These are phyloP conservation scores for Achaetomiella virescens DNA, from an alignment of 495 filamentous ascomycete species.

Conservation along the genomic window DNA sequence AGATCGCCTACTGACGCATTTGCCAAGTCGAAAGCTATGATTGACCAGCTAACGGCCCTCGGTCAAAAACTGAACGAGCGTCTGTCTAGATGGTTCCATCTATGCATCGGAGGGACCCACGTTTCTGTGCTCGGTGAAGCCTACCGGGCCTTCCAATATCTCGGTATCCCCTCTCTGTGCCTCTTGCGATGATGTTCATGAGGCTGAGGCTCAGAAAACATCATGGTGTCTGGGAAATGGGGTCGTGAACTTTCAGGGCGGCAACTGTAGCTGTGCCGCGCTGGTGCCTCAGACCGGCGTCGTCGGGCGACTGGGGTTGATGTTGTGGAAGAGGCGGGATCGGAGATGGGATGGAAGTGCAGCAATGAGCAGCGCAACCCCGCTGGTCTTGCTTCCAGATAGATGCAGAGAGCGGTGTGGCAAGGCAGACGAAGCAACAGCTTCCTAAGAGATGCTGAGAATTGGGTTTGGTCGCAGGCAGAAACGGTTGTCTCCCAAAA, in stretches of 20 bases:
- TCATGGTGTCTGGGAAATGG: background rate
- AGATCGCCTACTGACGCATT: slow-evolving; percentile 1
- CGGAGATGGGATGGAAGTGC: no score
- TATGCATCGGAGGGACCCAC: slow-evolving; percentile 26
- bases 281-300: no score
- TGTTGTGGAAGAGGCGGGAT: no score
- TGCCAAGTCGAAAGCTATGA: no score
- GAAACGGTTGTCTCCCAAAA: background rate
- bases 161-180: slow-evolving; percentile 29
- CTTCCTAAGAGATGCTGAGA: background rate
- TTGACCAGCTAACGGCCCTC: background rate
- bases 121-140: slow-evolving; percentile 45
- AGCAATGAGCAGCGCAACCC: no score
- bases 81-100: no score
- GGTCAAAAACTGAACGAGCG: no score
- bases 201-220: slow-evolving; percentile 15
- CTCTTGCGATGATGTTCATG: slow-evolving; percentile 28
- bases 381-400: no score
- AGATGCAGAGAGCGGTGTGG: no score
- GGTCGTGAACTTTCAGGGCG: background rate
- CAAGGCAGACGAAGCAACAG: background rate
- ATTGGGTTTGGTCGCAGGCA: background rate
- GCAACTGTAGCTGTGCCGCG: background rate
- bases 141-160: slow-evolving; percentile 23
- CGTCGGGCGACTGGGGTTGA: no score